Conservation (phyloP, 2,329 filamentous ascomycete species). For the Ophiostoma tasmaniense region DNA sequence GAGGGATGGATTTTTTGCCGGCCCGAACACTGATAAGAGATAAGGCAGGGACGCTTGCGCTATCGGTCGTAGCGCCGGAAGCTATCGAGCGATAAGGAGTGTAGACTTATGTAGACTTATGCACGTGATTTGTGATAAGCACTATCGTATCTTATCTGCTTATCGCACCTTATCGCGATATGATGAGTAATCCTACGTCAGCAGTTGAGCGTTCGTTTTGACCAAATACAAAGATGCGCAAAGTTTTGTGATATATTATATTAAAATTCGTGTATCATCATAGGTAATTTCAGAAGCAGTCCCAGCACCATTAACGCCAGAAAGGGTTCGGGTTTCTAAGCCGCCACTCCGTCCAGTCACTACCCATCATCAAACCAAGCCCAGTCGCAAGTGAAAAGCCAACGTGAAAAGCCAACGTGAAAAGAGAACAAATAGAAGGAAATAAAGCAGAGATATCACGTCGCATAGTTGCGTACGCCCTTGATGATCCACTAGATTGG, state of each 20-base stretch:
- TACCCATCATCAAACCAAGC: background rate
- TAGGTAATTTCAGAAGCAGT: background rate
- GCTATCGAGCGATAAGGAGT: background rate
- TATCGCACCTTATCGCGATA: background rate
- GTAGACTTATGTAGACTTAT: too few species aligned
- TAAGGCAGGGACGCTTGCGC: constrained; percentile 14
- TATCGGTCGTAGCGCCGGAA: background rate
- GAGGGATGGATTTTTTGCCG: constrained; percentile 22
- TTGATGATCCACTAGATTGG: constrained; percentile 54
- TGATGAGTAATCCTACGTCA: background rate
- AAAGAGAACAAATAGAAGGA: background rate
- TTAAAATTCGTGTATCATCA: background rate
- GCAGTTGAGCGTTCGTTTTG: background rate
- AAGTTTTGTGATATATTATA: background rate
- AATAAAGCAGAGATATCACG: background rate
- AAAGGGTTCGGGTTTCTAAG: background rate
- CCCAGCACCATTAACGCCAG: too few species aligned
- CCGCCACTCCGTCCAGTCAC: background rate
- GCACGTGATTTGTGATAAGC: background rate
- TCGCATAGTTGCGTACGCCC: constrained; percentile 39
- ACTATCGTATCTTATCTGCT: background rate
- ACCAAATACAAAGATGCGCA: background rate
- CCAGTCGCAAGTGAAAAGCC: background rate
- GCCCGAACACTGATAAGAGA: constrained; percentile 21
- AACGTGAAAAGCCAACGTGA: background rate